These are phyloP conservation scores for Ulmus americana DNA, from an alignment of 331 rosid species.

Conservation along the genomic window DNA sequence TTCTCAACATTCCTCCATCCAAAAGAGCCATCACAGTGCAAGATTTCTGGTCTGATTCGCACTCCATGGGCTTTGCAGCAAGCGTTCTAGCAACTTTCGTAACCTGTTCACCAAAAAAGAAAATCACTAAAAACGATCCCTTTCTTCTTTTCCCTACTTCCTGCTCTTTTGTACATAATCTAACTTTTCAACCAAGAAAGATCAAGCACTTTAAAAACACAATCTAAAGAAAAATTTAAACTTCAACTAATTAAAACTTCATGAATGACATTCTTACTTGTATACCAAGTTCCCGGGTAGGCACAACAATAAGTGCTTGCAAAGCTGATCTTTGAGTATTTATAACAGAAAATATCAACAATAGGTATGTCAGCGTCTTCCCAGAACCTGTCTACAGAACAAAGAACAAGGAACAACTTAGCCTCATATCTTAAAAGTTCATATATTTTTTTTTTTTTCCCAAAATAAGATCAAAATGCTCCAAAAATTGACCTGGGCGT, in stretches of 20 bases:
- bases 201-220: background rate
- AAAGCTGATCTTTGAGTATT: conserved; percentile 49
- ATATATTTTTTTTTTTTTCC: background rate
- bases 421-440: background rate
- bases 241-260: background rate
- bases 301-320: conserved; percentile 80
- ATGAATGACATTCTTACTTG: conserved; percentile 54
- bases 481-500: conserved; percentile 63
- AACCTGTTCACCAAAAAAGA: conserved; percentile 36
- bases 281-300: conserved; percentile 92
- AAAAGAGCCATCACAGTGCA: conserved; percentile 82
- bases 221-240: background rate
- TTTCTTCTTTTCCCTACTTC: background rate
- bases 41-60: conserved; percentile 49
- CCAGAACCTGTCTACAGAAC: conserved; percentile 92
- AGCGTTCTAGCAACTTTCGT: conserved; percentile 79
- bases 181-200: background rate
- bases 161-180: background rate
- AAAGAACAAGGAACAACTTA: conserved; percentile 13
- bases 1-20: conserved; percentile 84
- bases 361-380: conserved; percentile 82
- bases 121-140: background rate
- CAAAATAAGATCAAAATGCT: background rate
- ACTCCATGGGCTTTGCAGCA: conserved; percentile 53
- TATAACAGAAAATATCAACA: conserved; percentile 55